phyloP scores from a whole-genome alignment of 192 early-diverging fungal species.

The Backusella tuberculispora region DNA sequence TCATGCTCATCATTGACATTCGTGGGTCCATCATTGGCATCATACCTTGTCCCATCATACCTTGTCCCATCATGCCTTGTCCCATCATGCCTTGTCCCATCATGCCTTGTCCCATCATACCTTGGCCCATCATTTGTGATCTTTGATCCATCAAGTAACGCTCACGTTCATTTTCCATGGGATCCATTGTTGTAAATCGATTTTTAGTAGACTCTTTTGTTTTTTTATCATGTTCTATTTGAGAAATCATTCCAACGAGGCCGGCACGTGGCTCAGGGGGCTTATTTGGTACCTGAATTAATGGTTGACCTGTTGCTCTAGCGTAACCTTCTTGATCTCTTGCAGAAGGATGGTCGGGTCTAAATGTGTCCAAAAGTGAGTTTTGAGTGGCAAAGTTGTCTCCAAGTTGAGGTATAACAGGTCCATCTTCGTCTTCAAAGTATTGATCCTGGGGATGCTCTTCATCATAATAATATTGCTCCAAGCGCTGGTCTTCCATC shows the following conservation, averaged over 20 bases:
- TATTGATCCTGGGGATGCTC: constrained; percentile 4
- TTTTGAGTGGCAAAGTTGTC: constrained; percentile 42
- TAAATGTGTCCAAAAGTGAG: constrained; percentile 39
- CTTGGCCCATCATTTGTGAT: constrained; percentile 22
- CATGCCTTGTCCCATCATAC: no score
- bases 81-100: constrained; percentile 19
- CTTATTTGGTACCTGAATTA: constrained; percentile 41
- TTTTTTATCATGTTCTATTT: constrained; percentile 42
- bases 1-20: constrained; percentile 23
- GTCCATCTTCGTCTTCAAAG: constrained; percentile 32
- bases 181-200: constrained; percentile 26
- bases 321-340: constrained; percentile 44
- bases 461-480: constrained; percentile 4
- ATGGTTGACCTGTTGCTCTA: constrained; percentile 37
- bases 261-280: constrained; percentile 44
- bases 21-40: constrained; percentile 29
- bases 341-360: constrained; percentile 39
- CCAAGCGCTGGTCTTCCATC: background rate
- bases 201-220: constrained; percentile 28
- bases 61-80: constrained; percentile 8
- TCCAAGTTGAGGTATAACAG: constrained; percentile 39
- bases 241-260: constrained; percentile 46
- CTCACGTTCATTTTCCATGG: constrained; percentile 41
- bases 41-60: constrained; percentile 23
- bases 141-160: constrained; percentile 42